phyloP scores from a whole-genome alignment of 192 early-diverging fungal genomes.

The Entomortierella beljakovae region DNA sequence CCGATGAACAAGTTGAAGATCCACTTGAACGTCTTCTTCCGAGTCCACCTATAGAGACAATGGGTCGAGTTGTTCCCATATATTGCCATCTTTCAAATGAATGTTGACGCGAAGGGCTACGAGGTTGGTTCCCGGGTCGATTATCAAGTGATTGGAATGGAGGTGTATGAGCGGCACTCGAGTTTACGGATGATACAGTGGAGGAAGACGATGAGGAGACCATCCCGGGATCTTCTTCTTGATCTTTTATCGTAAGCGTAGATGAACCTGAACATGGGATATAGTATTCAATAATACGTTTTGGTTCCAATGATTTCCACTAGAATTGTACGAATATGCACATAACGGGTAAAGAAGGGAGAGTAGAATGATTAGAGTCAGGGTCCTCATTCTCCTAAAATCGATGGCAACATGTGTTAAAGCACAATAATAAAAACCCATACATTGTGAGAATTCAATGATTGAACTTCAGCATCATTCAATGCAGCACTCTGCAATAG shows the following conservation, averaged over 20 bases:
- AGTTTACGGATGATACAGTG: not conserved
- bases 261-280: conserved; percentile 26
- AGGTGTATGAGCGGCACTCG: conserved; percentile 13
- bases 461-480: conserved; percentile 15
- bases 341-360: not conserved
- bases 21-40: conserved; percentile 20
- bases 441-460: conserved; percentile 19
- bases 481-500: conserved; percentile 50
- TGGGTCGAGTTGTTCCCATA: conserved; percentile 7
- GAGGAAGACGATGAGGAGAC: conserved; percentile 31
- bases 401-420: not conserved
- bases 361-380: not conserved
- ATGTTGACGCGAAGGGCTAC: conserved; percentile 1
- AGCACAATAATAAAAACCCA: not conserved
- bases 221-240: conserved; percentile 26
- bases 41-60: conserved; percentile 26
- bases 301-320: conserved; percentile 38
- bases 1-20: conserved; percentile 23
- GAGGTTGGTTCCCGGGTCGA: not conserved
- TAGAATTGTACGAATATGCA: conserved; percentile 1
- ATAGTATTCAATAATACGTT: conserved; percentile 17
- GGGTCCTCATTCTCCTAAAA: not conserved
- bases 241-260: conserved; percentile 16
- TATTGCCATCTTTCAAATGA: conserved; percentile 37
- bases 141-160: not conserved